Evolutionary conservation across 1,284 basidiomycete genomes (phyloP).

Genomic region (Fomitopsis schrenkii): DNA sequence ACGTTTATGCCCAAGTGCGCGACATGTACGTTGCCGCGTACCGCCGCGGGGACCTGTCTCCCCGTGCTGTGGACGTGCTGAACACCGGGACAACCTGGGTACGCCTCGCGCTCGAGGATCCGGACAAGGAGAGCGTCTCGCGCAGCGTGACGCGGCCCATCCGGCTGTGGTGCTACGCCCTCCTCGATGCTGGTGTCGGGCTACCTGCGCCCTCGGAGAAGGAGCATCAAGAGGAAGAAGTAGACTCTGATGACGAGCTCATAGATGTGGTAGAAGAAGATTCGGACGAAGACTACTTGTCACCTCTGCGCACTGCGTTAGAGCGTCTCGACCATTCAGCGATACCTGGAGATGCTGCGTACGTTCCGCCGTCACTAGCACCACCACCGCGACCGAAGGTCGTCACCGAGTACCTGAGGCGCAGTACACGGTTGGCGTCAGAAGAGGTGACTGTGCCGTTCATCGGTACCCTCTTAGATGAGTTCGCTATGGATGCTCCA

Average conservation of each 20-base stretch:
- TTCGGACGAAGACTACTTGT: slow-evolving; percentile 49
- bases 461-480: slow-evolving; percentile 41
- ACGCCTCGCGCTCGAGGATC: slow-evolving; percentile 69
- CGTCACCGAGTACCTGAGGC: slow-evolving; percentile 69
- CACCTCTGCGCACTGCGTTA: slow-evolving; percentile 65
- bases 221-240: slow-evolving; percentile 28
- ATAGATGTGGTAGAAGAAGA: slow-evolving; percentile 36
- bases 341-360: slow-evolving; percentile 24
- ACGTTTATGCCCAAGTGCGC: slow-evolving; percentile 34
- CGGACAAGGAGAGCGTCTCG: slow-evolving; percentile 63
- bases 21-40: slow-evolving; percentile 58
- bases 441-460: slow-evolving; percentile 52
- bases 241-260: slow-evolving; percentile 47
- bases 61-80: slow-evolving; percentile 55
- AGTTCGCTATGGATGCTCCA: slow-evolving; percentile 27
- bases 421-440: slow-evolving; percentile 60
- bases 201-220: slow-evolving; percentile 34
- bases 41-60: slow-evolving; percentile 52
- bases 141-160: slow-evolving; percentile 59
- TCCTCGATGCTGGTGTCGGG: slow-evolving; percentile 65
- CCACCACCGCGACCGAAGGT: slow-evolving; percentile 30
- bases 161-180: slow-evolving; percentile 62
- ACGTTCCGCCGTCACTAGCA: slow-evolving; percentile 28
- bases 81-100: slow-evolving; percentile 67
- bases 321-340: slow-evolving; percentile 45